These are phyloP conservation scores for Talaromyces piceae DNA, from an alignment of 2,329 filamentous ascomycete genomes.

Conservation along the genomic window DNA sequence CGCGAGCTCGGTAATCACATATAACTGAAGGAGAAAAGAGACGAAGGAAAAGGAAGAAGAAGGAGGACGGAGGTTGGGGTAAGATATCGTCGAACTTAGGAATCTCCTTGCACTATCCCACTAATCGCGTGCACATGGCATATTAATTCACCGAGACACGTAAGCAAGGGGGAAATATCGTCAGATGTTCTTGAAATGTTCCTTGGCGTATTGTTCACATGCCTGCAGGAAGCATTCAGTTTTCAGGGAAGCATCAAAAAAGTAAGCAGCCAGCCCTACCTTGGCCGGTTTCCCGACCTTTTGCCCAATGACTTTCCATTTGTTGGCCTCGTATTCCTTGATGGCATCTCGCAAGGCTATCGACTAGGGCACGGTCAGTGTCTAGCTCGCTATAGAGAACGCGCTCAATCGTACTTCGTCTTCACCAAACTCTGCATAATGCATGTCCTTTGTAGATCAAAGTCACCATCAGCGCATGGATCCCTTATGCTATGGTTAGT, in stretches of 20 bases:
- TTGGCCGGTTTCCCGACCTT: slow-evolving; percentile 98
- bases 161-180: background rate
- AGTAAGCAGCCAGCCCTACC: slow-evolving; percentile 44
- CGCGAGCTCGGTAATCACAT: slow-evolving; percentile 1
- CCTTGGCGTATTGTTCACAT: slow-evolving; percentile 90
- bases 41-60: background rate
- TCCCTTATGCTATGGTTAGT: background rate
- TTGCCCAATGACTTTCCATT: slow-evolving; percentile 95
- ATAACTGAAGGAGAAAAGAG: slow-evolving; percentile 9
- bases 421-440: slow-evolving; percentile 96
- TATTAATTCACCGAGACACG: background rate
- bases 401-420: slow-evolving; percentile 65
- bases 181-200: slow-evolving; percentile 61
- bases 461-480: background rate
- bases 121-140: background rate
- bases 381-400: slow-evolving; percentile 16
- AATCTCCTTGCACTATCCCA: background rate
- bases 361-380: slow-evolving; percentile 22
- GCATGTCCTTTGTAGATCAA: slow-evolving; percentile 67
- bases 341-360: slow-evolving; percentile 73
- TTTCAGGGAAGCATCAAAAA: background rate
- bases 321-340: slow-evolving; percentile 97
- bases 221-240: slow-evolving; percentile 44
- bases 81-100: background rate
- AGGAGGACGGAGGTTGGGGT: too few species aligned